Evolutionary conservation across 2,329 filamentous ascomycete genomes (phyloP).

Genomic region (Exophiala aquamarina): DNA sequence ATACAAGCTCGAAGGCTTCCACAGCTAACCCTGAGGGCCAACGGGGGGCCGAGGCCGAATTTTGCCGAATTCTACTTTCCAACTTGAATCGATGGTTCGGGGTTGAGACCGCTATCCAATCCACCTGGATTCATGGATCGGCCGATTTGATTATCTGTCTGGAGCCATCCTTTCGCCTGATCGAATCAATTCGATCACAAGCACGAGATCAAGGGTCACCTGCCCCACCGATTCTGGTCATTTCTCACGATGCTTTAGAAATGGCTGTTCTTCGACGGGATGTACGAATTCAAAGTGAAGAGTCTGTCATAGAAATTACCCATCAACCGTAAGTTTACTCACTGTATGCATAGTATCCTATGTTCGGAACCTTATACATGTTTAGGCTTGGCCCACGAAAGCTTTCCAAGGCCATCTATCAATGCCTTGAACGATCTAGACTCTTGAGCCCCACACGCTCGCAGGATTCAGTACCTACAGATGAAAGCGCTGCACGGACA

Average conservation of each 20-base stretch:
- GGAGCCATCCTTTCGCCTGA: conserved; percentile 7
- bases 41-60: background rate
- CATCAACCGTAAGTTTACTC: conserved; percentile 9
- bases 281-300: conserved; percentile 2
- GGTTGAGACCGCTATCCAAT: background rate
- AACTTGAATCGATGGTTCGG: conserved; percentile 7
- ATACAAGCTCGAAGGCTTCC: background rate
- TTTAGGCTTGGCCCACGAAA: conserved; percentile 11
- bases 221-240: conserved; percentile 3
- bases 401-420: conserved; percentile 7
- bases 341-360: too few relatives aligned
- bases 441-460: background rate
- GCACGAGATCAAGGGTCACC: background rate
- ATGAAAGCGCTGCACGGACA: conserved; percentile 1
- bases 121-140: background rate
- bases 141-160: conserved; percentile 11
- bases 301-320: conserved; percentile 9
- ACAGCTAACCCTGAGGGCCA: background rate
- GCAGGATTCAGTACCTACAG: background rate
- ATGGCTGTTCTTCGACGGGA: conserved; percentile 2
- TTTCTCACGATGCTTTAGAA: conserved; percentile 8
- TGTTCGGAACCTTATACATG: background rate
- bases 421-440: conserved; percentile 1
- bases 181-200: conserved; percentile 1
- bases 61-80: background rate